Base-by-base conservation (phyloP, 202 grass and related monocot species). In the Carex arenaria region DNA sequence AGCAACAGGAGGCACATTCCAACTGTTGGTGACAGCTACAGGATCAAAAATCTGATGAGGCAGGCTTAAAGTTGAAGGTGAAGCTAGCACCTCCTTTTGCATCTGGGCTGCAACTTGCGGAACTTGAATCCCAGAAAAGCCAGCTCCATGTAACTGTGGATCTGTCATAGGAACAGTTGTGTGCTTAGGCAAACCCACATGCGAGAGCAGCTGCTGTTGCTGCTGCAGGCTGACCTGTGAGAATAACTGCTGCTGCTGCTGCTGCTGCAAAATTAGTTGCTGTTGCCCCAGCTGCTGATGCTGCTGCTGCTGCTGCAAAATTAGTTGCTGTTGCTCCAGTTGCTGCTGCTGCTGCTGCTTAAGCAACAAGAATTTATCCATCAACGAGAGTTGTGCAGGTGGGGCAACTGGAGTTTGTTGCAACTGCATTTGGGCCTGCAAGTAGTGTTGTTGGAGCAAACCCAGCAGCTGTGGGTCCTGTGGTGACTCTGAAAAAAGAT, bases 361-460 rank as follows among this genome's bases (percentile, higher is more conserved):
- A 54, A 96, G 88, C 86, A 96, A 74, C 83, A 99, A 84, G 61
- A 92, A 86, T 62, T 99, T 96, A 85, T 96, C 93, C 86, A 96
- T 57, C 42, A 96, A 79, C 59, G 89, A 93, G 51, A 99, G 91
- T 92, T 90, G 96, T 32, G 88, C 64, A 18, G 93, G 88, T 82
- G 88, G 54, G 18, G 84, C 23, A 78, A 91, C 84, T 87, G 89
- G 83, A 42, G 88, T 68, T 83, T 95, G 96, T 57, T 90, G 91
- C 73, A 93, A 84, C 43, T 95, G 96, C 52, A 95, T 86, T 86
- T 99, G 96, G 68, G 91, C 85, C 51, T 95, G 74, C 64, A 90
- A 43, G 91, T 96, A 96, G 51, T 96, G 96, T 73, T 99, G 96
- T 75, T 99, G 96, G 65, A 94, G 75, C 72, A 95, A 80, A 72